Percentiles rank a stretch among this genome's conserved stretches.
Conservation (phyloP, 1,139 yeast species). For the Chernovozyma aurita region DNA sequence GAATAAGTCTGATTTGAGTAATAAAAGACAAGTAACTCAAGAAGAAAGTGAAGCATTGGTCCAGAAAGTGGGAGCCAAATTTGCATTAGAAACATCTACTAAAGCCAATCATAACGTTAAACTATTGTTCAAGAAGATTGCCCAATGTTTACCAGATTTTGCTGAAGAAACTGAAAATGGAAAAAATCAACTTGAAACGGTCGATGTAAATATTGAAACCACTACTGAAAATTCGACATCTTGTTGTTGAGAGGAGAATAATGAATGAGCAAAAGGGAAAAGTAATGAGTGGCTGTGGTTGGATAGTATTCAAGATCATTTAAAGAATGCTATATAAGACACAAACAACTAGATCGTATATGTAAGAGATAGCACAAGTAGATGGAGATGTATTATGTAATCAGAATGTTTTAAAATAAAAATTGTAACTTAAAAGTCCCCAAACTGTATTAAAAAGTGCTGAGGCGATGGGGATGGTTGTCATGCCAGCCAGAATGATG, state of each 20-base stretch:
- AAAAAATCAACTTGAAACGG: constrained; percentile 37
- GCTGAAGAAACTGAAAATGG: constrained; percentile 36
- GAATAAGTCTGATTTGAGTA: constrained; percentile 63
- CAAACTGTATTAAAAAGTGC: too few species aligned
- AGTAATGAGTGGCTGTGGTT: not conserved
- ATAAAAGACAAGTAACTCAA: constrained; percentile 71
- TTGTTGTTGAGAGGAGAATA: constrained; percentile 7
- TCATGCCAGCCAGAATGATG: too few species aligned
- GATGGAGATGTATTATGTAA: too few species aligned
- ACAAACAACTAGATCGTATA: too few species aligned
- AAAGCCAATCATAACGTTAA: constrained; percentile 94
- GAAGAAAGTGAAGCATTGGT: constrained; percentile 73
- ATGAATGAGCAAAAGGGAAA: not conserved
- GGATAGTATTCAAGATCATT: too few species aligned
- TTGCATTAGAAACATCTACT: constrained; percentile 90
- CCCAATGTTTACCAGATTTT: constrained; percentile 85
- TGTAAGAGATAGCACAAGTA: too few species aligned
- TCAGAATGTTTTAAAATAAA: too few species aligned
- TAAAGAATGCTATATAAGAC: too few species aligned
- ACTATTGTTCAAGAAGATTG: constrained; percentile 81
- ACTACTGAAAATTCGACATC: constrained; percentile 9
- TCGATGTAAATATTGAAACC: constrained; percentile 37
- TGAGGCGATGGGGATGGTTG: too few species aligned
- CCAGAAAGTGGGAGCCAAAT: constrained; percentile 56
- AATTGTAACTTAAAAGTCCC: too few species aligned